These are phyloP conservation scores for Penicillium soppii DNA, from an alignment of 495 filamentous ascomycete species.

Conservation along the genomic window DNA sequence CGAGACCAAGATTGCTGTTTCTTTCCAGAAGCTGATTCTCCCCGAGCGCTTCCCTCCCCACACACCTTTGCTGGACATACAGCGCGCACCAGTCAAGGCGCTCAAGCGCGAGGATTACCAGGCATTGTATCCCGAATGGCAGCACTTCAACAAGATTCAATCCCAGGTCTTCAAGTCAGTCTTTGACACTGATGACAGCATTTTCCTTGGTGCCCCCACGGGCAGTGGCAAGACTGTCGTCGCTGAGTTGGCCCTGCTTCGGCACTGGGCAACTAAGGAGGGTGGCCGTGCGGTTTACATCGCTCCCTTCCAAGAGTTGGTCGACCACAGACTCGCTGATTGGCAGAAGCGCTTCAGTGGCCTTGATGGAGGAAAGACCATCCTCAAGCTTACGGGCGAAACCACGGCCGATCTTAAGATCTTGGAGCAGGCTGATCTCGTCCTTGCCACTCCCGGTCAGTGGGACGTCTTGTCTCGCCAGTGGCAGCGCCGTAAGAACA, in stretches of 20 bases:
- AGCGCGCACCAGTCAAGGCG: conserved; percentile 82
- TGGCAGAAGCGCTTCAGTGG: conserved; percentile 76
- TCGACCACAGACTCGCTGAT: conserved; percentile 75
- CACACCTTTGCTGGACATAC: conserved; percentile 85
- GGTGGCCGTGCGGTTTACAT: conserved; percentile 86
- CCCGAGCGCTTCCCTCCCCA: conserved; percentile 95
- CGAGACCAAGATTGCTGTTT: conserved; percentile 88
- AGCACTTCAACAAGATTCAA: conserved; percentile 94
- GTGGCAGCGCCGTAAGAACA: conserved; percentile 94
- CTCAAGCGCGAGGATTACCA: conserved; percentile 84
- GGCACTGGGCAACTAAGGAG: conserved; percentile 74
- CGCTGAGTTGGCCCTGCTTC: conserved; percentile 88
- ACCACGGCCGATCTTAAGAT: conserved; percentile 88
- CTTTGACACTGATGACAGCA: conserved; percentile 86
- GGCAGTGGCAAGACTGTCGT: conserved; percentile 97
- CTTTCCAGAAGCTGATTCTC: conserved; percentile 90
- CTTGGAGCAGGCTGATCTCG: conserved; percentile 83
- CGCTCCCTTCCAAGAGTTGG: conserved; percentile 92
- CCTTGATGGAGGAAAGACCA: conserved; percentile 80
- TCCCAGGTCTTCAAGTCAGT: conserved; percentile 95
- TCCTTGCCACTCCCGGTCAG: conserved; percentile 88
- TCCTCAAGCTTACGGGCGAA: conserved; percentile 93
- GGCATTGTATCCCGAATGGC: conserved; percentile 79
- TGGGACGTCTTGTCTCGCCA: conserved; percentile 96
- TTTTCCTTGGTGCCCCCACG: conserved; percentile 84